Percentiles rank a stretch among this genome's conserved stretches.
Conservation (phyloP, 331 rosid species). For the Telfairia occidentalis region DNA sequence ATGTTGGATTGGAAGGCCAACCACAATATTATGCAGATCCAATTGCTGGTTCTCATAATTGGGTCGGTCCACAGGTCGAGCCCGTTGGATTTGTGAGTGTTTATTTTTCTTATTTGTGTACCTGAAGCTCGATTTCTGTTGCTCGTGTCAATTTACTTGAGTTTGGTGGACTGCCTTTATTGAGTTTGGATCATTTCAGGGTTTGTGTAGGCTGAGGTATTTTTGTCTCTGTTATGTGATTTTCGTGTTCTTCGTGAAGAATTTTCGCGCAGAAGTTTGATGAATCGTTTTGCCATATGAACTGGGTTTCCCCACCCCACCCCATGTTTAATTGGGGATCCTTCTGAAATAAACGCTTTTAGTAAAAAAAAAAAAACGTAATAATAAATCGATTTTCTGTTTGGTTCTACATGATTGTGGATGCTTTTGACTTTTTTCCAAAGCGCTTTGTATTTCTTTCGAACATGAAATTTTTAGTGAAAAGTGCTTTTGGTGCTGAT, state of each 20-base stretch:
- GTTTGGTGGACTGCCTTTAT: neutral
- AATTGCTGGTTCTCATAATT: conserved; percentile 15
- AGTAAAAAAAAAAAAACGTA: neutral
- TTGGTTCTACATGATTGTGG: neutral
- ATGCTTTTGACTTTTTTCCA: neutral
- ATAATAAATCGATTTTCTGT: neutral
- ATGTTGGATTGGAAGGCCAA: conserved; percentile 20
- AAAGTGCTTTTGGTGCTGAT: neutral
- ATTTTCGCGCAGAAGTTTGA: neutral
- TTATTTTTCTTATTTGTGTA: neutral
- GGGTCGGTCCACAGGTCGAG: conserved; percentile 27
- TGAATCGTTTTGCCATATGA: neutral
- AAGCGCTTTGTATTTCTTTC: no score
- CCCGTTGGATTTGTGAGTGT: conserved; percentile 26
- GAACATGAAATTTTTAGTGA: neutral
- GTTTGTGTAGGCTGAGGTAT: neutral
- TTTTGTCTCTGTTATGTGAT: neutral
- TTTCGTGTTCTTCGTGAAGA: neutral
- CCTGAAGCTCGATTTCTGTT: neutral
- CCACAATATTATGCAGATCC: conserved; percentile 19
- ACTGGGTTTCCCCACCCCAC: neutral
- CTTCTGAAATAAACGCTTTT: neutral
- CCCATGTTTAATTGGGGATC: neutral
- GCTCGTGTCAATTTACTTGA: neutral
- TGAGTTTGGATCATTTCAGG: neutral